Conservation (phyloP, 73 alveolate genomes). For the Blepharisma stoltei region DNA sequence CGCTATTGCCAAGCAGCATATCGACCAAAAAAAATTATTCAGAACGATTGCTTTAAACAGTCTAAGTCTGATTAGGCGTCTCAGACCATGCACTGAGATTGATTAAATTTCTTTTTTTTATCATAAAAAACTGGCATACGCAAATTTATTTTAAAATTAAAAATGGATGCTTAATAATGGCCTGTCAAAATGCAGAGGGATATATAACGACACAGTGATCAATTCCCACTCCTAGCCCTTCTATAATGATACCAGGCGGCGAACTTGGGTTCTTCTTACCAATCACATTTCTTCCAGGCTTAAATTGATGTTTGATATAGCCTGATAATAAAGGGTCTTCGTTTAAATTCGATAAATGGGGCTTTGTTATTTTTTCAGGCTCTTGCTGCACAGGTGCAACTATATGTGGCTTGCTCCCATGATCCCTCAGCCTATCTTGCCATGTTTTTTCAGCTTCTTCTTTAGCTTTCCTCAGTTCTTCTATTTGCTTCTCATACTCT, state of each 20-base stretch:
- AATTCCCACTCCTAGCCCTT: constrained; percentile 82
- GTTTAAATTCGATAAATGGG: constrained; percentile 84
- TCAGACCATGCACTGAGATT: constrained; percentile 61
- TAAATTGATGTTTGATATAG: constrained; percentile 65
- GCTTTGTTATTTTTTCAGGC: constrained; percentile 47
- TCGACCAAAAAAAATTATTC: too few relatives aligned
- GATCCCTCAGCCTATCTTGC: constrained; percentile 45
- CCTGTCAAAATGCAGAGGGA: too few relatives aligned
- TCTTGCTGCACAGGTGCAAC: constrained; percentile 51
- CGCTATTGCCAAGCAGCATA: too few relatives aligned
- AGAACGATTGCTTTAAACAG: too few relatives aligned
- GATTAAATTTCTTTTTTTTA: constrained; percentile 48
- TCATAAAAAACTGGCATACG: constrained; percentile 36
- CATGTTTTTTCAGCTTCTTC: constrained; percentile 57
- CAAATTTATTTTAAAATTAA: constrained; percentile 45
- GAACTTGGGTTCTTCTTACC: constrained; percentile 87
- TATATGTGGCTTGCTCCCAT: constrained; percentile 56
- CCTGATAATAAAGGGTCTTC: constrained; percentile 93
- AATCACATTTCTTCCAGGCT: constrained; percentile 56
- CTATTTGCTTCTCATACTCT: constrained; percentile 63
- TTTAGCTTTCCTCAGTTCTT: constrained; percentile 45
- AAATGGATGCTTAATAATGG: too few relatives aligned
- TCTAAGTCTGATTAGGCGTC: too few relatives aligned
- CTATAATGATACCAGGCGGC: constrained; percentile 80
- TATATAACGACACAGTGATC: constrained; percentile 81